Conservation (phyloP, 768 basidiomycete genomes). For the Antrodiella citrinella region DNA sequence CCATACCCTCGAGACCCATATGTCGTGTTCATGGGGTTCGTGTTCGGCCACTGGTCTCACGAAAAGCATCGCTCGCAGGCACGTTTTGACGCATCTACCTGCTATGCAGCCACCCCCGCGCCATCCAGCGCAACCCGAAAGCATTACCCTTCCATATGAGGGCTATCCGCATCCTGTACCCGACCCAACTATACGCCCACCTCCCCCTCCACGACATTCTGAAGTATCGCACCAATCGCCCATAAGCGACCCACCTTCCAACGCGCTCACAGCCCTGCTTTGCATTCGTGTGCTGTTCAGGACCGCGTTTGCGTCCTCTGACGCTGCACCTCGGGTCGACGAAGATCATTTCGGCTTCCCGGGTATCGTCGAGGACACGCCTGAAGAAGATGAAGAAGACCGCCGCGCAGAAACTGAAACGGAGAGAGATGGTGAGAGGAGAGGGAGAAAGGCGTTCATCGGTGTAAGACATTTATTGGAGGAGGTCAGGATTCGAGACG, state of each 20-base stretch:
- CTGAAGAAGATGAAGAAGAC: constrained; percentile 43
- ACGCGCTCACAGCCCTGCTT: constrained; percentile 72
- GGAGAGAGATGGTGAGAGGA: constrained; percentile 62
- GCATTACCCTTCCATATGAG: constrained; percentile 55
- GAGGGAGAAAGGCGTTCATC: constrained; percentile 66
- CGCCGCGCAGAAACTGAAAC: constrained; percentile 19
- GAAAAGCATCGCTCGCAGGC: constrained; percentile 48
- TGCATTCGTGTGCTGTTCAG: constrained; percentile 80
- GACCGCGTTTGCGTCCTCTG: constrained; percentile 65
- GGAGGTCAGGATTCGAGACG: constrained; percentile 57
- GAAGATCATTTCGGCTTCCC: constrained; percentile 90
- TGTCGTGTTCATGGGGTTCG: constrained; percentile 64
- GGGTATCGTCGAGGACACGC: constrained; percentile 69
- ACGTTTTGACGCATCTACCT: constrained; percentile 73
- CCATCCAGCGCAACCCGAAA: constrained; percentile 67
- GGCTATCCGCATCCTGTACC: constrained; percentile 47
- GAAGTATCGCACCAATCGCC: constrained; percentile 53
- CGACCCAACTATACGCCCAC: constrained; percentile 57
- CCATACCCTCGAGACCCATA: constrained; percentile 34
- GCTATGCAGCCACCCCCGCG: constrained; percentile 44
- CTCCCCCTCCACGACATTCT: constrained; percentile 64
- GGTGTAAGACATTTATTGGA: constrained; percentile 53
- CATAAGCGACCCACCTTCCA: constrained; percentile 56
- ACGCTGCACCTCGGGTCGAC: constrained; percentile 60
- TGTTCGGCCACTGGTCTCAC: constrained; percentile 44